Conservation (phyloP, 2,329 filamentous ascomycete genomes). For the Tolypocladium ovalisporum region DNA sequence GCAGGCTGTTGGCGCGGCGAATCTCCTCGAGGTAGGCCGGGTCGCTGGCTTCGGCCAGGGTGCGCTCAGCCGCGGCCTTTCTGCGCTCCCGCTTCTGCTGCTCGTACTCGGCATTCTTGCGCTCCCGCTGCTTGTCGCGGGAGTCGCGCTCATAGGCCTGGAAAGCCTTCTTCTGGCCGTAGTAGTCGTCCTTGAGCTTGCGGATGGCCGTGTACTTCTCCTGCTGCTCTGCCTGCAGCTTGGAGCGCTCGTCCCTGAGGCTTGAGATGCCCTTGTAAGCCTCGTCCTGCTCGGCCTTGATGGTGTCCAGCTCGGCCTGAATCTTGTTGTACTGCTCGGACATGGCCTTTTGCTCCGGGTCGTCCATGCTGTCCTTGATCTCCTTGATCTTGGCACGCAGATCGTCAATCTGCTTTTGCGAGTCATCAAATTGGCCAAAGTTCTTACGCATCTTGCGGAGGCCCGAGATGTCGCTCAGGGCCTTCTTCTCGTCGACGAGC, state of each 20-base stretch:
- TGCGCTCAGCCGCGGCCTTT: conserved; percentile 64
- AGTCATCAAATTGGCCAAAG: conserved; percentile 73
- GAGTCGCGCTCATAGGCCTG: conserved; percentile 75
- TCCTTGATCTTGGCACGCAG: conserved; percentile 80
- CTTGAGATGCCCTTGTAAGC: conserved; percentile 79
- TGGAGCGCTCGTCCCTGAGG: conserved; percentile 76
- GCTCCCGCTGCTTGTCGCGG: conserved; percentile 65
- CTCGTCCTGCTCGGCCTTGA: conserved; percentile 87
- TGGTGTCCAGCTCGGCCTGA: conserved; percentile 75
- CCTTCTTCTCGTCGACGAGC: conserved; percentile 95
- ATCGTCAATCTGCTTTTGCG: conserved; percentile 82
- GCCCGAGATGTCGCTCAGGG: conserved; percentile 68
- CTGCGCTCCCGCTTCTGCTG: conserved; percentile 60
- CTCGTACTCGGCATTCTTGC: conserved; percentile 70
- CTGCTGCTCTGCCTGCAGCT: conserved; percentile 76
- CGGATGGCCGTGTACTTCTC: conserved; percentile 74
- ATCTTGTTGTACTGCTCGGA: conserved; percentile 78
- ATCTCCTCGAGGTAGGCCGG: conserved; percentile 92
- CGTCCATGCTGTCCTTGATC: conserved; percentile 79
- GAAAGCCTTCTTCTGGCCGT: conserved; percentile 69
- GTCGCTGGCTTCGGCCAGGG: conserved; percentile 71
- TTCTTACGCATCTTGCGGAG: conserved; percentile 85
- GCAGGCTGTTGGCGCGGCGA: conserved; percentile 72
- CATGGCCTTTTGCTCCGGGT: conserved; percentile 81
- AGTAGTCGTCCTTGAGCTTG: conserved; percentile 85